Evolutionary conservation across 1,284 basidiomycete genomes (phyloP).

Genomic region (Microbotryum scabiosae): DNA sequence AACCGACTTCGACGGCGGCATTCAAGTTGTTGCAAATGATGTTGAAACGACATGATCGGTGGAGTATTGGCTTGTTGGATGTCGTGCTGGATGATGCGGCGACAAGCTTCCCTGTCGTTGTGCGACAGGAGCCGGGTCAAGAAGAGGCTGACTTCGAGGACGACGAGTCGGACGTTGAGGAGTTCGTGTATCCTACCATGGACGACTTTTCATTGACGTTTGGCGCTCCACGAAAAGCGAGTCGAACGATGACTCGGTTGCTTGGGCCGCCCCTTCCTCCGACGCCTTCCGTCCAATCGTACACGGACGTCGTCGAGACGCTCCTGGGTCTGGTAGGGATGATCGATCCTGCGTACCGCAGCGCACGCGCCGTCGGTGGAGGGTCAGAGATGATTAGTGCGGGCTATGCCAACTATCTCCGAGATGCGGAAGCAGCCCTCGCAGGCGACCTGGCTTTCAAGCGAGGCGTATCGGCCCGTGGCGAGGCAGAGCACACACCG

Average conservation of each 20-base stretch:
- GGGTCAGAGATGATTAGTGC: constrained; percentile 62
- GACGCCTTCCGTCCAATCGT: constrained; percentile 9
- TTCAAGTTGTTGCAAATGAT: constrained; percentile 70
- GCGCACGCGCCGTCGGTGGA: constrained; percentile 38
- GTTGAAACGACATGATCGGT: constrained; percentile 58
- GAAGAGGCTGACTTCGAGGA: constrained; percentile 47
- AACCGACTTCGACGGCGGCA: constrained; percentile 60
- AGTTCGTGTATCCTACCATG: constrained; percentile 52
- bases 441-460: constrained; percentile 34
- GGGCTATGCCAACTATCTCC: constrained; percentile 74
- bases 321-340: constrained; percentile 70
- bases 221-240: background rate
- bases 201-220: background rate
- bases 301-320: constrained; percentile 47
- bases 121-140: constrained; percentile 35
- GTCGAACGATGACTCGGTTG: background rate
- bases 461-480: constrained; percentile 13
- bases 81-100: constrained; percentile 60
- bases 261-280: constrained; percentile 6
- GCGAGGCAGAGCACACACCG: background rate
- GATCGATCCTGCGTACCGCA: constrained; percentile 59
- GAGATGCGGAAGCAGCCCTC: constrained; percentile 64
- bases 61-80: constrained; percentile 58
- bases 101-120: constrained; percentile 59
- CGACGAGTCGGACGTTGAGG: constrained; percentile 46